Conservation (phyloP, 345 rosid genomes). For the Eucalyptus guilfoylei region DNA sequence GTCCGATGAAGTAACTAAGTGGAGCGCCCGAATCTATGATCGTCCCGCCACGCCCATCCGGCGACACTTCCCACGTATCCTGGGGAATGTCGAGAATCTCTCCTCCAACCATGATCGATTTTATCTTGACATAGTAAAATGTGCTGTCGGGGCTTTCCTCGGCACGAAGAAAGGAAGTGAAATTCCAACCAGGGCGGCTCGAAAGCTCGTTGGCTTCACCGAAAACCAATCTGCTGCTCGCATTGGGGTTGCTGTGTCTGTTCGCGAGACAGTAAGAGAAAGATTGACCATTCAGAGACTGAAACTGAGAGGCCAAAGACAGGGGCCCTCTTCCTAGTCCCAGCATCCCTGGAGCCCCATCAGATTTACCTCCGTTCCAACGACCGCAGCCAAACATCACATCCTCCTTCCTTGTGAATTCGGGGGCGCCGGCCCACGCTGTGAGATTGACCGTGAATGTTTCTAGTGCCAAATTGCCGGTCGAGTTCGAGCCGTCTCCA, state of each 20-base stretch:
- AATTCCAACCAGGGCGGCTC: conserved; percentile 47
- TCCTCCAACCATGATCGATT: conserved; percentile 57
- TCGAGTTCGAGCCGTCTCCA: conserved; percentile 82
- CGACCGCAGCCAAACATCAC: conserved; percentile 93
- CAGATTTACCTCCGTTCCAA: conserved; percentile 79
- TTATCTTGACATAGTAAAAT: conserved; percentile 66
- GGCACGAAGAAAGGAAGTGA: conserved; percentile 51
- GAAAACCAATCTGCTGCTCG: conserved; percentile 77
- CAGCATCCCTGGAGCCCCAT: conserved; percentile 77
- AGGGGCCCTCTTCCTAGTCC: conserved; percentile 91
- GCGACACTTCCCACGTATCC: conserved; percentile 54
- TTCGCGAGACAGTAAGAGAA: conserved; percentile 88
- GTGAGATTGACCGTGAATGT: conserved; percentile 75
- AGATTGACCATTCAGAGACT: conserved; percentile 63
- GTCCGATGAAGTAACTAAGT: conserved; percentile 57
- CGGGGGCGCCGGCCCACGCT: conserved; percentile 16
- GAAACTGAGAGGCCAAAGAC: conserved; percentile 81
- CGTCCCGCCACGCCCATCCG: conserved; percentile 67
- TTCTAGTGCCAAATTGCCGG: conserved; percentile 76
- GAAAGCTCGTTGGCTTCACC: conserved; percentile 58
- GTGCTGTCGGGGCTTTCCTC: conserved; percentile 47
- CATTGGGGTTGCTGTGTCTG: conserved; percentile 47
- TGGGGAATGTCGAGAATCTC: conserved; percentile 52
- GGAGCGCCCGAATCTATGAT: conserved; percentile 85
- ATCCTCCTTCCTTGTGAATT: conserved; percentile 33